Percentiles rank a stretch among this genome's conserved stretches.
These are phyloP conservation scores for Malus domestica DNA, from an alignment of 306 rosid species.

Conservation along the genomic window ASM211411v1 NC_041789.1:23651501-23652000, in stretches of 20 bases:
- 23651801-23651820: constrained; percentile 83
- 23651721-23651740: constrained; percentile 93
- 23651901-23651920: constrained; percentile 99
- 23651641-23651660: constrained; percentile 77
- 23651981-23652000: constrained; percentile 91
- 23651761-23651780: constrained; percentile 85
- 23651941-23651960: constrained; percentile 91
- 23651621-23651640: constrained; percentile 87
- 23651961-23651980: constrained; percentile 96
- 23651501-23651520: constrained; percentile 94
- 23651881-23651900: constrained; percentile 97
- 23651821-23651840: constrained; percentile 92
- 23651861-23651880: constrained; percentile 72
- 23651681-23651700: constrained; percentile 93
- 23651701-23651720: constrained; percentile 92
- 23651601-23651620: constrained; percentile 88
- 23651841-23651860: constrained; percentile 64
- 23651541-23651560: constrained; percentile 98
- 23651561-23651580: constrained; percentile 93
- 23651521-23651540: constrained; percentile 85
- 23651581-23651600: constrained; percentile 78
- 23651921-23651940: constrained; percentile 87
- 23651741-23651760: constrained; percentile 78
- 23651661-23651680: constrained; percentile 84
- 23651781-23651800: constrained; percentile 99